Evolutionary conservation across 2,329 filamentous ascomycete species (phyloP).

Genomic region (Xylaria sp.): DNA sequence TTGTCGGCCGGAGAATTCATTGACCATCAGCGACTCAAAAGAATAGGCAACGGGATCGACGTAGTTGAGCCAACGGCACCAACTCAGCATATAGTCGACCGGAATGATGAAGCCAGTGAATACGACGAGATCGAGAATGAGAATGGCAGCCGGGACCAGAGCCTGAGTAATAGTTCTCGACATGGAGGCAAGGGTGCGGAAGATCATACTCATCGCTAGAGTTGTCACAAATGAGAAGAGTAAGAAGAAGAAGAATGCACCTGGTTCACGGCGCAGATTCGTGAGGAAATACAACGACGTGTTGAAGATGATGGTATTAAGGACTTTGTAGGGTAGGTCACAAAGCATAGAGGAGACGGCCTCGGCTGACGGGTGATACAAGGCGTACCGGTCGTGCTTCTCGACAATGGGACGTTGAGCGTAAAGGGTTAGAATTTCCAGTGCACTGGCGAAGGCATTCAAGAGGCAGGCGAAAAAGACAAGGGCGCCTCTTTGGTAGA

Average conservation of each 20-base stretch:
- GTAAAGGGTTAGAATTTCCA: slow-evolving; percentile 86
- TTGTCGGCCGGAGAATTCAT: slow-evolving; percentile 74
- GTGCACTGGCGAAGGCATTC: slow-evolving; percentile 80
- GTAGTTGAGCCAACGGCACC: slow-evolving; percentile 85
- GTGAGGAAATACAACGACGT: slow-evolving; percentile 86
- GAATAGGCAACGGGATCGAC: slow-evolving; percentile 79
- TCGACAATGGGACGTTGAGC: slow-evolving; percentile 90
- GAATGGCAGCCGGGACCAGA: slow-evolving; percentile 63
- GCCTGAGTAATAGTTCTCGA: slow-evolving; percentile 73
- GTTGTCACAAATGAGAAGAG: slow-evolving; percentile 76
- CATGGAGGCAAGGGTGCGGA: slow-evolving; percentile 78
- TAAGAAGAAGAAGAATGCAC: slow-evolving; percentile 84
- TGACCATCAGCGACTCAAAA: slow-evolving; percentile 81
- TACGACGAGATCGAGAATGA: slow-evolving; percentile 71
- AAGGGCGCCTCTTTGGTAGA: slow-evolving; percentile 79
- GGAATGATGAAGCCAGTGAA: slow-evolving; percentile 74
- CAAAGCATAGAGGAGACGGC: slow-evolving; percentile 85
- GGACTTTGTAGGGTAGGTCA: slow-evolving; percentile 82
- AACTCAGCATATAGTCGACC: slow-evolving; percentile 73
- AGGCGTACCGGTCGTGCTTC: slow-evolving; percentile 83
- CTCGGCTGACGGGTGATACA: slow-evolving; percentile 90
- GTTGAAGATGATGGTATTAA: slow-evolving; percentile 79
- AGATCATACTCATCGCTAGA: slow-evolving; percentile 83
- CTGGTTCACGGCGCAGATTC: slow-evolving; percentile 74
- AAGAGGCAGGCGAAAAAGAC: slow-evolving; percentile 88